These are phyloP conservation scores for Phaeosphaeriaceae sp. DNA, from an alignment of 2,329 filamentous ascomycete genomes.

Conservation along the genomic window DNA sequence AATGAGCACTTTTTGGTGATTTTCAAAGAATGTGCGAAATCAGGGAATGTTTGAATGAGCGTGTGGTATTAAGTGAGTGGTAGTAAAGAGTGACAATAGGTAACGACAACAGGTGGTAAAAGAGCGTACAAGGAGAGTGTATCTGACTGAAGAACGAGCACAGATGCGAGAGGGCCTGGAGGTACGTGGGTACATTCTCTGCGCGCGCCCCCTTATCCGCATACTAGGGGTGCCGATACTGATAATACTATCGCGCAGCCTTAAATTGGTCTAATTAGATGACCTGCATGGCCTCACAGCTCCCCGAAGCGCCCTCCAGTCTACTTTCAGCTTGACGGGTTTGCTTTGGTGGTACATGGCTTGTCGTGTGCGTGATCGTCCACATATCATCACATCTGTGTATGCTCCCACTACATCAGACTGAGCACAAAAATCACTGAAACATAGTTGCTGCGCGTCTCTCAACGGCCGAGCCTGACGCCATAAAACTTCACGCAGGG, in stretches of 20 bases:
- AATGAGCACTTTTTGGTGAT: constrained; percentile 17
- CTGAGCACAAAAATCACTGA: constrained; percentile 18
- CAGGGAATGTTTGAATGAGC: constrained; percentile 27
- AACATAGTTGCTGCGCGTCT: constrained; percentile 14
- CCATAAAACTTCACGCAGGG: constrained; percentile 21
- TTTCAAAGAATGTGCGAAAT: constrained; percentile 21
- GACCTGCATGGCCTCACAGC: constrained; percentile 41
- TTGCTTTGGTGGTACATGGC: constrained; percentile 31
- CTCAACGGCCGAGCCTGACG: constrained; percentile 20
- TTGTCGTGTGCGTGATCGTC: background rate
- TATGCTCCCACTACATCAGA: constrained; percentile 7
- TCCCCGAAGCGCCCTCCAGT: constrained; percentile 27
- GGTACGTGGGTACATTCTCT: constrained; percentile 38
- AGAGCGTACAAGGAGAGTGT: constrained; percentile 26
- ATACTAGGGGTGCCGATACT: constrained; percentile 33
- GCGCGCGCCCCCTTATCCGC: constrained; percentile 25
- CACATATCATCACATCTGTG: constrained; percentile 6
- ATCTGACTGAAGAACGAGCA: constrained; percentile 26
- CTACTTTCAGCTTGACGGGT: constrained; percentile 32
- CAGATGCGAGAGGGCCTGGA: constrained; percentile 24
- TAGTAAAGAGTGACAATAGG: constrained; percentile 35
- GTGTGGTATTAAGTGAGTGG: constrained; percentile 29
- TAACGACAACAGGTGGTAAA: constrained; percentile 28
- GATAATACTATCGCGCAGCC: constrained; percentile 42
- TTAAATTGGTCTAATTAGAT: constrained; percentile 44